Percentiles rank a stretch among this genome's conserved stretches.
phyloP scores from a whole-genome alignment of 2,329 filamentous ascomycete species.

The Coniochaeta hoffmannii region DNA sequence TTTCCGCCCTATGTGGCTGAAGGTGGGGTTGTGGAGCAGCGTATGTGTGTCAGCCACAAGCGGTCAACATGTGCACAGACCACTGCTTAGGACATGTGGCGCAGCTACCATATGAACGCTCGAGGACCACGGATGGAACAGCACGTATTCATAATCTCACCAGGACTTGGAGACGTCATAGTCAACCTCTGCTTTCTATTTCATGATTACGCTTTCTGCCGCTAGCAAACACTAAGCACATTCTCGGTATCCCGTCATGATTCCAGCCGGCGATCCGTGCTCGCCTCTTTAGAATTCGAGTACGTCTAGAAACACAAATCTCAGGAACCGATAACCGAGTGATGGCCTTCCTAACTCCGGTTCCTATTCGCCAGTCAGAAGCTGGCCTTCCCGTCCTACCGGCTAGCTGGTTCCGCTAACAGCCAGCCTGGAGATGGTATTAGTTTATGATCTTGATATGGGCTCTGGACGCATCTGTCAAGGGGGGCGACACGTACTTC shows the following conservation, averaged over 20 bases:
- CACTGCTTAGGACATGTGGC: too few species aligned
- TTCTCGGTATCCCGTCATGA: too few species aligned
- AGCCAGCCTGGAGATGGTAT: constrained; percentile 36
- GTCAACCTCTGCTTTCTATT: not conserved
- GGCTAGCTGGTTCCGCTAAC: constrained; percentile 55
- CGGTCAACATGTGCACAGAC: too few species aligned
- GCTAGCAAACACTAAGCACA: not conserved
- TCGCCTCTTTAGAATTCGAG: too few species aligned
- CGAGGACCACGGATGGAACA: too few species aligned
- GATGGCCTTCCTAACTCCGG: too few species aligned
- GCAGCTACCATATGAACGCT: too few species aligned
- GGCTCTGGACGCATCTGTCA: not conserved
- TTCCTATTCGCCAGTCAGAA: too few species aligned
- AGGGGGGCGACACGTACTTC: constrained; percentile 60
- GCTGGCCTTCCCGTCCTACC: not conserved
- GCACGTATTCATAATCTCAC: too few species aligned
- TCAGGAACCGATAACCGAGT: too few species aligned
- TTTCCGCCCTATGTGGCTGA: constrained; percentile 1
- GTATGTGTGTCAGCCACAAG: not conserved
- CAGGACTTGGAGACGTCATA: not conserved
- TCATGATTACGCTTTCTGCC: not conserved
- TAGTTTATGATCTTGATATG: not conserved
- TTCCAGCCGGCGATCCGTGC: too few species aligned
- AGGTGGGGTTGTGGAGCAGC: constrained; percentile 1
- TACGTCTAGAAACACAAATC: too few species aligned